Evolutionary conservation across 768 basidiomycete species (phyloP), one percentile per base, ranked within the genome.

Genomic region (Leccinellum rugosiceps): DNA sequence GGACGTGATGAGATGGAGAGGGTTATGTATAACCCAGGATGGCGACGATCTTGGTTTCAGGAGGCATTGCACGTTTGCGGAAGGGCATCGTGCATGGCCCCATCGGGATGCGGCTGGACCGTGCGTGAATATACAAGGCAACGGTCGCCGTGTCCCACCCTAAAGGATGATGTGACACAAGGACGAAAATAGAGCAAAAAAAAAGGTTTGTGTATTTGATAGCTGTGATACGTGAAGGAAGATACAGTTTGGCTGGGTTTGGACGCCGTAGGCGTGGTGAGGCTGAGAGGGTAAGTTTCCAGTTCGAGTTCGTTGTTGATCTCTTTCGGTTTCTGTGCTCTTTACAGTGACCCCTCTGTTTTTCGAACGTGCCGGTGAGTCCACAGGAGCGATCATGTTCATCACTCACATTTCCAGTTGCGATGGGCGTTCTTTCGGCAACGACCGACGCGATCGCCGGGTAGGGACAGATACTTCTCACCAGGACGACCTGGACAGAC

Each of bases 381-480:
- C n/a, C 21, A 31, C 11, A 52, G 11, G 54, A 52, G 7, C 45
- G 25, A 25, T 57, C 9, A 47, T 61, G 26, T 43, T 23, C 31
- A 50, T 55, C 55, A 26, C 8, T 31, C 34, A 51, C 50, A 25
- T 26, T 43, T 46, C 6, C n/a, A 31, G 49, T n/a, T n/a, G 32
- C 11, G 6, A 43, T 5, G 41, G n/a, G 10, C n/a, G 19, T 43
- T 43, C 41, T 51, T 32, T 58, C 58, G 52, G 65, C 51, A 57
- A 59, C 53, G 28, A 65, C 52, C 53, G 41, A 43, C 41, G 61
- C 54, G 65, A 67, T 65, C 65, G 48, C 7, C 31, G 45, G 30
- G 49, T 35, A 52, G 53, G 25, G 19, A 19, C 11, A 32, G 6
- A 7, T 21, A 19, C 58, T 59, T 57, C 45, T 55, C 41, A 43